Evolutionary conservation across 257 asterid species (phyloP).

Genomic region (Gentiana dahurica): DNA sequence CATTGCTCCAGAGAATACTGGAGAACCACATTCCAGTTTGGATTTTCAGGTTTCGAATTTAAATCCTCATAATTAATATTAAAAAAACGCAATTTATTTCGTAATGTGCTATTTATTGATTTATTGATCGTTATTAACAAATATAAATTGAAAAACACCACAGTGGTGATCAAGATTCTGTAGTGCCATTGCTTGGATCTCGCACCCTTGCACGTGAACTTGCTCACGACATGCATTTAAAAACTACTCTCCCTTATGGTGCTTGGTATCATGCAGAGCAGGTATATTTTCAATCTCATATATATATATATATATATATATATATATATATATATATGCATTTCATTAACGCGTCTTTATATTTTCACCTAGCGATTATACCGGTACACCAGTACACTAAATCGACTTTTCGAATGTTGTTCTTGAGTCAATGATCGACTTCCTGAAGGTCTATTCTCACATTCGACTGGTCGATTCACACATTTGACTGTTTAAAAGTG

Average conservation of each 20-base stretch:
- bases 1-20: conserved; percentile 59
- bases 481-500: too few species aligned
- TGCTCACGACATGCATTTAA: conserved; percentile 56
- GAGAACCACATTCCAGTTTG: conserved; percentile 50
- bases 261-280: conserved; percentile 90
- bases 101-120: background rate
- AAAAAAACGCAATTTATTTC: background rate
- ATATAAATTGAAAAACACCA: background rate
- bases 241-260: conserved; percentile 77
- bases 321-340: too few species aligned
- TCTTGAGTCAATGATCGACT: too few species aligned
- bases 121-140: too few species aligned
- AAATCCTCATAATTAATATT: background rate
- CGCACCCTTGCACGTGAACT: conserved; percentile 87
- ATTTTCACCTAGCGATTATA: too few species aligned
- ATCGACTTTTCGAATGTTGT: too few species aligned
- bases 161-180: conserved; percentile 99
- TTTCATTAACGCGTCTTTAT: too few species aligned
- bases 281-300: conserved; percentile 25
- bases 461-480: too few species aligned
- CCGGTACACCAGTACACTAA: too few species aligned
- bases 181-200: conserved; percentile 85
- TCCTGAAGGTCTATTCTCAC: too few species aligned
- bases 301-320: too few species aligned
- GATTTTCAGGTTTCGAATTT: conserved; percentile 60